These are phyloP conservation scores for Phallus indusiatus DNA, from an alignment of 768 basidiomycete genomes.

Conservation along the genomic window DNA sequence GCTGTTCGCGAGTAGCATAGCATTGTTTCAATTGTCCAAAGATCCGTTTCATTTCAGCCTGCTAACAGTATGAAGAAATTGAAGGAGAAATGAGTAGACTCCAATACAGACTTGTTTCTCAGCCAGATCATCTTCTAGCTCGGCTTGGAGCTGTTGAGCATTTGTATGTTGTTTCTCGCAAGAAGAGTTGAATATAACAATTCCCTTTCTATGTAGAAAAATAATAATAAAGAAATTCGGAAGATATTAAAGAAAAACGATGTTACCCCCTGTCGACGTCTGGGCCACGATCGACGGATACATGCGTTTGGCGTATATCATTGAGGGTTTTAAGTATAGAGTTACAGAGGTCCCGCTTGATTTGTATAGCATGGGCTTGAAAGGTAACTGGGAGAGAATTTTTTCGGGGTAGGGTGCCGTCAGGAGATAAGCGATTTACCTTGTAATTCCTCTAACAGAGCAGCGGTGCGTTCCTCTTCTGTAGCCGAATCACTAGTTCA, in stretches of 20 bases:
- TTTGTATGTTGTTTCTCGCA: constrained; percentile 6
- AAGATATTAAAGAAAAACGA: background rate
- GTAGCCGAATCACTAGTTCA: constrained; percentile 3
- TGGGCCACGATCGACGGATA: background rate
- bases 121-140: background rate
- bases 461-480: constrained; percentile 4
- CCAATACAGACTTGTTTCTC: background rate
- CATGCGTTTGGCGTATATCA: constrained; percentile 6
- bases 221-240: background rate
- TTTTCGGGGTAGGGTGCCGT: background rate
- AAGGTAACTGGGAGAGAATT: background rate
- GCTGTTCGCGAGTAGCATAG: background rate
- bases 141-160: background rate
- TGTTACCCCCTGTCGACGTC: constrained; percentile 5
- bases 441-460: constrained; percentile 3
- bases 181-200: constrained; percentile 1
- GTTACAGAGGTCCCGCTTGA: constrained; percentile 4
- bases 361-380: background rate
- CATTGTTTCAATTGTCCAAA: constrained; percentile 4
- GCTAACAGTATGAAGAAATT: background rate
- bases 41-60: constrained; percentile 2
- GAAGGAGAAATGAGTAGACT: background rate
- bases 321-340: background rate
- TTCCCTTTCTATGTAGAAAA: background rate
- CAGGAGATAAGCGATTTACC: background rate